Conservation (phyloP, 257 asterid species). For the Fraxinus pennsylvanica region DNA sequence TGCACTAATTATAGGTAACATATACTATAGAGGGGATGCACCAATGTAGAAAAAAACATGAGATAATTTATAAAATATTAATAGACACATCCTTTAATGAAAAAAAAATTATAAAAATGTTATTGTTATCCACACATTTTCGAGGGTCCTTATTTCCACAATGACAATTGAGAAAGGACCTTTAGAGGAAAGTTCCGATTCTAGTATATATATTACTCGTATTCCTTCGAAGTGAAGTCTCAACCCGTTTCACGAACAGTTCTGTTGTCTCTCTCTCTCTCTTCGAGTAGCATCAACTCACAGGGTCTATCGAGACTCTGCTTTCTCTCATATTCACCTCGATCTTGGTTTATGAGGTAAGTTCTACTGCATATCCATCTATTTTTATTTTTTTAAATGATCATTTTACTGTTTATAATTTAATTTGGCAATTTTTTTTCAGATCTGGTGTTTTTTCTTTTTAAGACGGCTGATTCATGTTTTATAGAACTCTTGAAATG, state of each 20-base stretch:
- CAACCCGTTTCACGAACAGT: neutral
- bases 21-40: too few species aligned
- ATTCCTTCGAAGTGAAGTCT: too few species aligned
- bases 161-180: neutral
- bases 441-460: slow-evolving; percentile 35
- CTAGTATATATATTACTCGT: neutral
- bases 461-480: slow-evolving; percentile 7
- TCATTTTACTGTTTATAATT: neutral
- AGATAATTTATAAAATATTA: too few species aligned
- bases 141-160: neutral
- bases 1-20: too few species aligned
- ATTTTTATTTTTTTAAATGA: neutral
- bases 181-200: neutral
- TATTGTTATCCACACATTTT: too few species aligned
- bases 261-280: slow-evolving; percentile 2
- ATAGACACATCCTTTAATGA: too few species aligned
- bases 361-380: slow-evolving; percentile 2
- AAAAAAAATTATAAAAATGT: too few species aligned
- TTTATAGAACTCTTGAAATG: neutral
- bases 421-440: neutral
- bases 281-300: slow-evolving; percentile 16
- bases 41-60: too few species aligned
- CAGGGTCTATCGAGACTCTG: slow-evolving; percentile 56
- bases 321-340: slow-evolving; percentile 44
- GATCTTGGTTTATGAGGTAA: slow-evolving; percentile 80